Evolutionary conservation across 192 early-diverging fungal species (phyloP), one percentile per base, ranked within the genome.

Genomic region (Endogone sp.): DNA sequence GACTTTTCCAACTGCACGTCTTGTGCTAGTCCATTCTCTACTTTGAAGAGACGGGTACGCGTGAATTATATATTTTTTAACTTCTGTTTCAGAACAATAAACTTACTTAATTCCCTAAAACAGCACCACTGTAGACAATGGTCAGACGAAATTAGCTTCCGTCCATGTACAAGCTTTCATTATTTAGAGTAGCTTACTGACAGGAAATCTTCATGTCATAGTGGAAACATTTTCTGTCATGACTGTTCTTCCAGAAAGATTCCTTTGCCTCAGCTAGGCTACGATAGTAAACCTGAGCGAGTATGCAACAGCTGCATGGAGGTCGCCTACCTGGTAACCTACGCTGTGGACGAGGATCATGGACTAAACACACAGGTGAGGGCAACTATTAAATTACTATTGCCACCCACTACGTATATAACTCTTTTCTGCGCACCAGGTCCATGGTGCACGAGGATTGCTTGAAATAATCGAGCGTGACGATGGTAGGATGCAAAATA

Each of bases 61-160:
- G 30, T 64, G 9, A 49, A 60, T 16, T 37, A 54, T 31, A 9
- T 69, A 16, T 49, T 29, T 26, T 26, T 60, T 62, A 2, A 9
- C 32, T 37, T 29, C 29, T 55, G 63, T 31, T 63, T 28, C 54
- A 0, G 28, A 32, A 55, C 29, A 49, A 16, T n/a, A 16, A 29
- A 71, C 9, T 62, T 57, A 26, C 24, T 60, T 16, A 24, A 61
- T 59, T 60, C 59, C 62, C 59, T 16, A 26, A 28, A 3, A 58
- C 61, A 86, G 85, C 85, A 86, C 75, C 85, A 86, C 62, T 86
- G 85, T 65, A 73, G 85, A 56, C 81, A 84, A 72, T 86, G 85
- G 85, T 86, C 79, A 71, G 4, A 37, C 20, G 56, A 23, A 0
- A 21, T 30, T 16, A 63, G 27, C 8, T 21, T 37, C 57, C 27